A percentile compares a stretch with the other conserved stretches of the same genome.
phyloP scores from a whole-genome alignment of 2,329 filamentous ascomycete species.

The Chaetomiaceae sp. region DNA sequence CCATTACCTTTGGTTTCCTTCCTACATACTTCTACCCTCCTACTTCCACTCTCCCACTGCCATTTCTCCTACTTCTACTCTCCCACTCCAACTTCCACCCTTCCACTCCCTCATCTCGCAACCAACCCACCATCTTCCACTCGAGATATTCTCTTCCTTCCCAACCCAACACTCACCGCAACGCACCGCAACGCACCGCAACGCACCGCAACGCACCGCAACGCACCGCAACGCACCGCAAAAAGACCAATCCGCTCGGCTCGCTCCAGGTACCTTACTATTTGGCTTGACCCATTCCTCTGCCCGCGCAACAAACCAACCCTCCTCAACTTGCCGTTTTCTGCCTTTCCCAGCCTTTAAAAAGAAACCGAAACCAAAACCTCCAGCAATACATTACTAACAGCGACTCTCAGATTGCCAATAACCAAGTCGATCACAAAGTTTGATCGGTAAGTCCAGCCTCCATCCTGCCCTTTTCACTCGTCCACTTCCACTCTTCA shows the following conservation, averaged over 20 bases:
- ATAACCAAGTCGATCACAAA: background rate
- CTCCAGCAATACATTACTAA: no score
- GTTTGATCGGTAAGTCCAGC: background rate
- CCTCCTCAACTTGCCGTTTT: no score
- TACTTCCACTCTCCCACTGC: no score
- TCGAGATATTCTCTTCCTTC: background rate
- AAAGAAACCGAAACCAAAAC: no score
- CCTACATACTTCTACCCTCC: no score
- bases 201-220: background rate
- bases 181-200: background rate
- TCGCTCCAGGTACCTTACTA: no score
- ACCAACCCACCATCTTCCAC: background rate
- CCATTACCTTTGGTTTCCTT: no score
- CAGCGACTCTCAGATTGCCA: no score
- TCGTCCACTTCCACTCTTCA: background rate
- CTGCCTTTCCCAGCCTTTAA: no score
- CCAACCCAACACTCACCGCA: no score
- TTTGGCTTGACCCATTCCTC: no score
- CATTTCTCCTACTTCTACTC: constrained; percentile 8
- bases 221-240: background rate
- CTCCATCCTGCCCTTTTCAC: background rate
- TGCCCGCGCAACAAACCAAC: no score
- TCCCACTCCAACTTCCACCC: background rate
- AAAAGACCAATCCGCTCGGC: background rate
- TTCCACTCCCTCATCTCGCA: background rate